These are phyloP conservation scores for sunflower (Helianthus annuus) DNA, from an alignment of 129 eudicot genomes.

Conservation along the genomic window HanXRQr2.0-SUNRISE NC_035436.2:56237811-56238310, in stretches of 20 bases:
- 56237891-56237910: neutral
- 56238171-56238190: constrained; percentile 98
- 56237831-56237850: constrained; percentile 1
- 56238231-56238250: constrained; percentile 86
- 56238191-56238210: constrained; percentile 99
- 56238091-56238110: constrained; percentile 97
- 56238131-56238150: constrained; percentile 95
- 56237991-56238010: neutral
- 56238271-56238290: constrained; percentile 84
- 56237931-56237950: neutral
- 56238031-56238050: constrained; percentile 8
- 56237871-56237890: neutral
- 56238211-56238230: constrained; percentile 94
- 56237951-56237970: neutral
- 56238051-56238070: neutral
- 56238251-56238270: constrained; percentile 95
- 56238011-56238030: neutral
- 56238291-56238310: constrained; percentile 93
- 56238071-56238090: constrained; percentile 78
- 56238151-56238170: constrained; percentile 94
- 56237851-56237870: neutral
- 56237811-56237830: neutral
- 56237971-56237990: too few relatives aligned
- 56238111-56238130: constrained; percentile 88
- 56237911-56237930: constrained; percentile 9